These are phyloP conservation scores for Pseudomassariella vexata DNA, from an alignment of 2,329 filamentous ascomycete species.

Conservation along the genomic window DNA sequence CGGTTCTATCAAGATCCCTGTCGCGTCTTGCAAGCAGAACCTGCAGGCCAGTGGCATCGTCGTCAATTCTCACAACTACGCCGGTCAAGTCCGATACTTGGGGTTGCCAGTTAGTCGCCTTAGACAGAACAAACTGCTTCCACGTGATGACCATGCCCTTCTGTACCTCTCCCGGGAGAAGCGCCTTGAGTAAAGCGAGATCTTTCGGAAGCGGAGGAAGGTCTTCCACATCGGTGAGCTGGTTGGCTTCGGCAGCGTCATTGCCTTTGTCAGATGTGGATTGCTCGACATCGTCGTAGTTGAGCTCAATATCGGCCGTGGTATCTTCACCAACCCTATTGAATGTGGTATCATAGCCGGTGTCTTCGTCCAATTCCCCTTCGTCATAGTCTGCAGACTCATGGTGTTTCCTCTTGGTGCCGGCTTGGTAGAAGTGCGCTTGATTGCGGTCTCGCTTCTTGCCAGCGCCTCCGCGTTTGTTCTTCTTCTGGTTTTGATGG, in stretches of 20 bases:
- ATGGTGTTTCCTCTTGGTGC: conserved; percentile 46
- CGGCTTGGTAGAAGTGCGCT: conserved; percentile 30
- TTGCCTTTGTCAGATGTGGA: conserved; percentile 26
- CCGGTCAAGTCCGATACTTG: conserved; percentile 60
- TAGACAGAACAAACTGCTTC: conserved; percentile 57
- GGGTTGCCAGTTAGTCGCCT: conserved; percentile 61
- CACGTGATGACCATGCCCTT: conserved; percentile 63
- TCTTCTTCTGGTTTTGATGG: conserved; percentile 32
- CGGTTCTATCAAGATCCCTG: conserved; percentile 45
- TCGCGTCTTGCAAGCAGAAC: conserved; percentile 67
- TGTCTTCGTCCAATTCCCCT: conserved; percentile 23
- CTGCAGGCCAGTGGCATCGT: conserved; percentile 44
- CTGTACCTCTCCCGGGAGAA: conserved; percentile 43
- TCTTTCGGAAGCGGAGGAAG: conserved; percentile 58
- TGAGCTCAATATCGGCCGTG: conserved; percentile 28
- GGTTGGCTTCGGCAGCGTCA: conserved; percentile 28
- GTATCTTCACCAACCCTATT: conserved; percentile 15
- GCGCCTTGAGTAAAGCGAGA: conserved; percentile 41
- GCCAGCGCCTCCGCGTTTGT: conserved; percentile 36
- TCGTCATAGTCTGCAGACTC: conserved; percentile 27
- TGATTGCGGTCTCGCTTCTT: conserved; percentile 42
- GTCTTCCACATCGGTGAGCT: conserved; percentile 50
- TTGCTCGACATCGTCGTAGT: conserved; percentile 29
- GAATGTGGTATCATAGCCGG: conserved; percentile 31
- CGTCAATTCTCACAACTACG: conserved; percentile 50